Base-by-base conservation (phyloP, 192 early-diverging fungal genomes). In the Coemansia sp. region DNA sequence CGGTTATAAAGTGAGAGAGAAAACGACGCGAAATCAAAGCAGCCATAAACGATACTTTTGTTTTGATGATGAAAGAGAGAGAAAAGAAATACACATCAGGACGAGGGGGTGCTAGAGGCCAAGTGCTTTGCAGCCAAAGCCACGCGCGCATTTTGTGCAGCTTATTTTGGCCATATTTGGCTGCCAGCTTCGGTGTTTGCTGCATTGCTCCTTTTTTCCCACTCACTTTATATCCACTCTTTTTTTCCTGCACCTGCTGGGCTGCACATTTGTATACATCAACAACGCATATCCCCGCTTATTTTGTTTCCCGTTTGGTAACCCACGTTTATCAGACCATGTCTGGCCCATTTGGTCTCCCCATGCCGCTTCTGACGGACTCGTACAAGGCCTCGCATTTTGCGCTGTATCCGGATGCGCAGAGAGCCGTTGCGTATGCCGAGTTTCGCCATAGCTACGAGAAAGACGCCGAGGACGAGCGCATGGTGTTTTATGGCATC, bases 371-470 rank as follows among this genome's bases (percentile, higher is more conserved):
- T 42, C 71, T 95, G 22, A 89, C 93, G 7, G 93, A 95, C 75
- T 91, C 90, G 32, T 95, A 95, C 87, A 95, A 95, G 81, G 81
- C 86, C 0, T 86, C 85, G 18, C 93, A 95, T 67, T 83, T 82
- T 17, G 85, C 83, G 64, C 75, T 95, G 48, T 93, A 92, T 68
- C 93, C 93, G 1, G 81, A 85, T 16, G 87, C 91, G 2, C 63
- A 83, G 42, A 79, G 83, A 77, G 85, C 90, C 76, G 85, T 89
- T 28, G 94, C 94, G 34, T 95, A 95, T 61, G 88, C 84, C 38
- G 94, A 95, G 71, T 93, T 92, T 76, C 90, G 94, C 4, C 64
- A 74, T 11, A 71, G 83, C 5, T 92, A 79, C 69, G 77, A 92
- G 56, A 84, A 86, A 29, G 90, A 94, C 71, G 25, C 64, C 0